These are phyloP conservation scores for Backusella morwellensis DNA, from an alignment of 192 early-diverging fungal genomes.

Conservation along the genomic window DNA sequence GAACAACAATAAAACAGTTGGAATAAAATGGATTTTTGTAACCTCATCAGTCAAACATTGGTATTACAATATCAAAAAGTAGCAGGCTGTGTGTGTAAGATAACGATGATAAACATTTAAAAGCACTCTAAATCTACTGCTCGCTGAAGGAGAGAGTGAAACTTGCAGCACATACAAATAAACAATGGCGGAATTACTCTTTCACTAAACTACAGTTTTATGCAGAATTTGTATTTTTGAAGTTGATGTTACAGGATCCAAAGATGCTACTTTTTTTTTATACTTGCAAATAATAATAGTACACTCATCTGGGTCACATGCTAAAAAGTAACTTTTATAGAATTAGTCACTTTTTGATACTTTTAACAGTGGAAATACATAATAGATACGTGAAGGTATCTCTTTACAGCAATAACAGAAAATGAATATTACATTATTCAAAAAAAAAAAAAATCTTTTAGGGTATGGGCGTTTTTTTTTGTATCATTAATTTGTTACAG, in stretches of 20 bases:
- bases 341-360: not conserved
- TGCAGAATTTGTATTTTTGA: not conserved
- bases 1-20: not conserved
- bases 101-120: not conserved
- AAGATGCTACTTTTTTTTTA: not conserved
- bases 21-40: not conserved
- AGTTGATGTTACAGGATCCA: not conserved
- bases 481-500: too few relatives aligned
- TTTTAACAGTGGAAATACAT: not conserved
- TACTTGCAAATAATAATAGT: not conserved
- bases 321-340: not conserved
- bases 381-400: not conserved
- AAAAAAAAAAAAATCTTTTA: too few relatives aligned
- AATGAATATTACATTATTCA: not conserved
- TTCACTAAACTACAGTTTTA: not conserved
- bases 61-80: not conserved
- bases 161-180: not conserved
- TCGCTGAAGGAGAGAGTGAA: not conserved
- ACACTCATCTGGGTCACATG: not conserved
- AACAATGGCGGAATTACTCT: not conserved
- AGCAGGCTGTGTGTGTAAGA: not conserved
- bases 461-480: too few relatives aligned
- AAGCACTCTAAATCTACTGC: not conserved
- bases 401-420: not conserved
- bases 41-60: not conserved